Percentiles rank a stretch among this genome's conserved stretches.
Evolutionary conservation across 164 flowering plant species (phyloP).

Genomic region (Paratinospora sagittata): DNA sequence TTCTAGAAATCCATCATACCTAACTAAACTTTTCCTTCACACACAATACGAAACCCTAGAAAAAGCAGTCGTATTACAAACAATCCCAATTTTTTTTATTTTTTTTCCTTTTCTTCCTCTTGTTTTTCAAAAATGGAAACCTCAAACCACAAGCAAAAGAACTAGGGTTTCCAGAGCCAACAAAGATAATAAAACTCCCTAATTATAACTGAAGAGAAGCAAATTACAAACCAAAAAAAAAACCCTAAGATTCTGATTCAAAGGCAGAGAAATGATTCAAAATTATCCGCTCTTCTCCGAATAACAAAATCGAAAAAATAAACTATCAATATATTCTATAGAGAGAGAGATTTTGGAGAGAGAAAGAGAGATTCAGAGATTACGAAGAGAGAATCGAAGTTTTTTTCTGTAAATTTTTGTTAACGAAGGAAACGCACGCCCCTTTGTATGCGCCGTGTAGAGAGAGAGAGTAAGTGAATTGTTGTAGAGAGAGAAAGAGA

Average conservation of each 20-base stretch:
- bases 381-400: not conserved
- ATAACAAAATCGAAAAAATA: not conserved
- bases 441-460: too few relatives aligned
- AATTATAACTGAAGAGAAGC: too few relatives aligned
- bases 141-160: not conserved
- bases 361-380: not conserved
- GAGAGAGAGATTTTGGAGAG: not conserved
- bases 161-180: not conserved
- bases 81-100: not conserved
- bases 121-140: not conserved
- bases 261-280: not conserved
- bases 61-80: not conserved
- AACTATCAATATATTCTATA: not conserved
- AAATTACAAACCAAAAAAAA: not conserved
- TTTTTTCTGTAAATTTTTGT: too few relatives aligned
- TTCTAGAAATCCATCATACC: too few relatives aligned
- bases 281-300: not conserved
- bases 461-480: not conserved
- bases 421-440: not conserved
- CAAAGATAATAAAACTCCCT: not conserved
- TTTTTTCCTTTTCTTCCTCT: not conserved
- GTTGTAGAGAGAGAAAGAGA: not conserved
- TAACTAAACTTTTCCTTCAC: constrained; percentile 10
- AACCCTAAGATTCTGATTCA: not conserved
- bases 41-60: constrained; percentile 17